phyloP scores from a whole-genome alignment of 352 stramenopile species.

The Globisporangium irregulare region DNA sequence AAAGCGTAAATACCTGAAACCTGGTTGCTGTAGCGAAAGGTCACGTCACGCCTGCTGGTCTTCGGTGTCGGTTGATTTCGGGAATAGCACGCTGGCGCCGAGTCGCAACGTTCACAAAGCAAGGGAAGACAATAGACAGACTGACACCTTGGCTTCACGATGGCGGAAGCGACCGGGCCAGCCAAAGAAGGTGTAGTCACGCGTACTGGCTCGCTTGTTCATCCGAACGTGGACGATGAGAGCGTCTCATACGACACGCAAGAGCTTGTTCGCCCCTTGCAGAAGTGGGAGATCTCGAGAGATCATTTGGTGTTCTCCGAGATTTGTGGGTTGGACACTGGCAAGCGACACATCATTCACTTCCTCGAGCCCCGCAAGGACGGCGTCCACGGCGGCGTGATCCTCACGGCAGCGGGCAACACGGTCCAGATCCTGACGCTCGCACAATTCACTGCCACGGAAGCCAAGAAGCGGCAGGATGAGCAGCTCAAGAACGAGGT shows the following conservation, averaged over 20 bases:
- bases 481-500: constrained; percentile 14
- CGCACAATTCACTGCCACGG: constrained; percentile 13
- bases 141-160: background rate
- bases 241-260: constrained; percentile 24
- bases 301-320: constrained; percentile 68
- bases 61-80: background rate
- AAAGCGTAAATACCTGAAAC: background rate
- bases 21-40: constrained; percentile 6
- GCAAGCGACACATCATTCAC: constrained; percentile 68
- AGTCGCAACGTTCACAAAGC: background rate
- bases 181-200: background rate
- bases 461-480: constrained; percentile 13
- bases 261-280: constrained; percentile 42
- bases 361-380: constrained; percentile 41
- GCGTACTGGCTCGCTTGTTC: background rate
- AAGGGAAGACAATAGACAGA: background rate
- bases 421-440: constrained; percentile 70
- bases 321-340: constrained; percentile 61
- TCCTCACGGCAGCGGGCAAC: constrained; percentile 71
- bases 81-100: background rate
- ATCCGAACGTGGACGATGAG: constrained; percentile 14
- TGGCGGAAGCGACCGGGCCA: background rate
- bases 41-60: constrained; percentile 12
- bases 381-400: constrained; percentile 43
- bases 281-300: constrained; percentile 71